phyloP scores from a whole-genome alignment of 768 basidiomycete species.

The Hygrocybe coccinea region DNA sequence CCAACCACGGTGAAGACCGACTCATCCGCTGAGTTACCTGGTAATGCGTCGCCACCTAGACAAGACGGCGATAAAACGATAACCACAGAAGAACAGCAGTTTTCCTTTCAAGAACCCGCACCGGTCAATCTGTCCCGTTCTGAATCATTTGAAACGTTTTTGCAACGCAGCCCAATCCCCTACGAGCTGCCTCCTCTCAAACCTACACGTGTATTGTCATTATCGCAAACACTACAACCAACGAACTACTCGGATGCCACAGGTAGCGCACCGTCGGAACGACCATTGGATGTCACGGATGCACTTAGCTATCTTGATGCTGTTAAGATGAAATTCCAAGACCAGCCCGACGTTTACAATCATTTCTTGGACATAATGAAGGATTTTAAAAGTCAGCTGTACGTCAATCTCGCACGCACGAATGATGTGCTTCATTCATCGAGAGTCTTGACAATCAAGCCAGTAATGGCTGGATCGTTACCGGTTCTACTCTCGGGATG shows the following conservation, averaged over 20 bases:
- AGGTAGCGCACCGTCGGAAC: conserved; percentile 31
- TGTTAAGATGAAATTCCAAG: conserved; percentile 85
- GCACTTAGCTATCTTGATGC: conserved; percentile 89
- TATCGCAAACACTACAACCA: background rate
- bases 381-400: conserved; percentile 95
- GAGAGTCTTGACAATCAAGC: background rate
- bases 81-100: too few relatives aligned
- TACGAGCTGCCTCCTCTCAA: background rate
- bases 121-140: background rate
- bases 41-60: too few relatives aligned
- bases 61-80: too few relatives aligned
- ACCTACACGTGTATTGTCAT: background rate
- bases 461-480: background rate
- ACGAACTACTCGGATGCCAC: conserved; percentile 25
- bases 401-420: conserved; percentile 26
- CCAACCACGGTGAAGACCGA: background rate
- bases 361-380: conserved; percentile 97
- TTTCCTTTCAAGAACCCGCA: background rate
- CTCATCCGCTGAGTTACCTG: too few relatives aligned
- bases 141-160: background rate
- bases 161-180: background rate
- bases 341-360: conserved; percentile 94
- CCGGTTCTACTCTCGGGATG: conserved; percentile 2
- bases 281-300: conserved; percentile 91
- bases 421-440: background rate